phyloP scores from a whole-genome alignment of 768 basidiomycete species.

The Tulasnella calospora region DNA sequence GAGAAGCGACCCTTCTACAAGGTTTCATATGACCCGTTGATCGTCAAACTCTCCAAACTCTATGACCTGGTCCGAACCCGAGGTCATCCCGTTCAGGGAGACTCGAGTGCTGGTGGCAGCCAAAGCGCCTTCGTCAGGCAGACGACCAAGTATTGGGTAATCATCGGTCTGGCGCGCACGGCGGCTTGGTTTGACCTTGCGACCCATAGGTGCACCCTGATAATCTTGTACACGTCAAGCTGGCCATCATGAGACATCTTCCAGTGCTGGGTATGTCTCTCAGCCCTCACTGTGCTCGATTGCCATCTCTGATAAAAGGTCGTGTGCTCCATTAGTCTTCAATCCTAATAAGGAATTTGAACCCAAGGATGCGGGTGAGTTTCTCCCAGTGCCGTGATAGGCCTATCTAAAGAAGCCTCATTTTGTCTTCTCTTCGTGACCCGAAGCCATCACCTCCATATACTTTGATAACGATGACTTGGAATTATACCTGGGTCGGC shows the following conservation, averaged over 20 bases:
- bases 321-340: constrained; percentile 57
- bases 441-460: constrained; percentile 85
- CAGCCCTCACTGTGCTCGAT: not conserved
- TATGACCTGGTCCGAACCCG: constrained; percentile 94
- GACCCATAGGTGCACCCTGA: constrained; percentile 68
- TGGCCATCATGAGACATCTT: constrained; percentile 85
- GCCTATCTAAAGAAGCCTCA: not conserved
- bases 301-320: constrained; percentile 19
- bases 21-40: constrained; percentile 92
- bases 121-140: constrained; percentile 98
- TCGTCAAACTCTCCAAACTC: constrained; percentile 90
- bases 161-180: constrained; percentile 16
- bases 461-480: constrained; percentile 96
- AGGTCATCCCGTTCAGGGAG: constrained; percentile 90
- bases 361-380: constrained; percentile 66
- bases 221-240: constrained; percentile 87
- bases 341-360: constrained; percentile 92
- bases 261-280: constrained; percentile 77
- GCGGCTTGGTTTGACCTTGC: not conserved
- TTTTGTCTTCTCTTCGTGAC: not conserved
- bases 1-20: constrained; percentile 95
- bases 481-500: constrained; percentile 89
- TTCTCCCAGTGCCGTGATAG: not conserved
- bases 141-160: constrained; percentile 98
- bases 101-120: constrained; percentile 86